Percentiles rank a stretch among this genome's conserved stretches.
These are phyloP conservation scores for Syzygium syzygioides DNA, from an alignment of 441 rosid species.

Conservation along the genomic window DNA sequence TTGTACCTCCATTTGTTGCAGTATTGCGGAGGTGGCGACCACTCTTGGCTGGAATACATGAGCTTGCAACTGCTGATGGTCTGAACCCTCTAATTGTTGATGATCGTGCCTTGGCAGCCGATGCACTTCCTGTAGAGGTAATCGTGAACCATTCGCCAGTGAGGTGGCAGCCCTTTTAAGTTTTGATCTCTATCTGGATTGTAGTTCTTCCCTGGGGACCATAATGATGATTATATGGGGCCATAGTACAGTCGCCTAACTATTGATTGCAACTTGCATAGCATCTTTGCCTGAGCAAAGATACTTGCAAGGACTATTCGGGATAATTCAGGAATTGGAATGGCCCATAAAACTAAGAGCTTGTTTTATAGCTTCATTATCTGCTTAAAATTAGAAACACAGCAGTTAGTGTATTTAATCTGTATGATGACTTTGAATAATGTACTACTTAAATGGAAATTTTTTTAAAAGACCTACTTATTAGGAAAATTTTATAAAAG, in stretches of 20 bases:
- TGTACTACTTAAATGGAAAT: neutral
- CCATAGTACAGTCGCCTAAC: neutral
- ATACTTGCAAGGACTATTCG: neutral
- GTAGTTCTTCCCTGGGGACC: neutral
- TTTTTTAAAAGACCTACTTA: neutral
- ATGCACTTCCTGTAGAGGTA: constrained; percentile 93
- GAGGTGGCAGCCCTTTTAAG: neutral
- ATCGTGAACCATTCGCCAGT: neutral
- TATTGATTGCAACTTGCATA: neutral
- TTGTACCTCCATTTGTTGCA: constrained; percentile 96
- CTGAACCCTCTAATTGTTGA: constrained; percentile 92
- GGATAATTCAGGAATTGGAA: neutral
- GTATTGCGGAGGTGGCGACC: constrained; percentile 99
- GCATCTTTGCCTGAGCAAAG: neutral
- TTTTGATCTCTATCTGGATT: neutral
- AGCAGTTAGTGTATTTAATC: neutral
- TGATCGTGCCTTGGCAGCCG: constrained; percentile 97
- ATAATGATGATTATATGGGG: neutral
- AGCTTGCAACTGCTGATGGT: constrained; percentile 98
- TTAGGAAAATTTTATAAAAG: neutral
- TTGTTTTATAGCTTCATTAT: neutral
- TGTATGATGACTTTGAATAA: neutral
- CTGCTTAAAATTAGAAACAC: neutral
- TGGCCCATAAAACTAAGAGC: neutral
- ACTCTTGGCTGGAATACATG: constrained; percentile 95